A percentile compares a stretch with the other conserved stretches of the same genome.
These are phyloP conservation scores for Rachicladosporium sp. DNA, from an alignment of 2,329 filamentous ascomycete species.

Conservation along the genomic window DNA sequence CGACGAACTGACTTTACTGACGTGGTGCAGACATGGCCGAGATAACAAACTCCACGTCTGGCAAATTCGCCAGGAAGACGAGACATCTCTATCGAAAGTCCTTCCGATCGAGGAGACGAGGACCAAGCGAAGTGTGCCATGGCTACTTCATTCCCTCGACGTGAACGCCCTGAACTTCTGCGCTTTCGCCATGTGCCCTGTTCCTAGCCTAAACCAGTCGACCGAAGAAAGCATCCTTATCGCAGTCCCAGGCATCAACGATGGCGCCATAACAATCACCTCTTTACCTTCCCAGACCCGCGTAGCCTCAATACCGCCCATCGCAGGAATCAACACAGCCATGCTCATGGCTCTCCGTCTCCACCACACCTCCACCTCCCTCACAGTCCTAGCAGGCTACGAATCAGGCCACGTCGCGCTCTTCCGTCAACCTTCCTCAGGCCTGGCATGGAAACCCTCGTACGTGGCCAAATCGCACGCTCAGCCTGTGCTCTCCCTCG, in stretches of 20 bases:
- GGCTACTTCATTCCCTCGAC: slow-evolving; percentile 70
- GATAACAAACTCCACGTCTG: slow-evolving; percentile 81
- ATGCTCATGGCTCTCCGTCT: slow-evolving; percentile 74
- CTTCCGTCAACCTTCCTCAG: slow-evolving; percentile 31
- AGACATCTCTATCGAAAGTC: slow-evolving; percentile 50
- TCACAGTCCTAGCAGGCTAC: slow-evolving; percentile 64
- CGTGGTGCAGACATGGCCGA: slow-evolving; percentile 59
- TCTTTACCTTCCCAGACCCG: slow-evolving; percentile 63
- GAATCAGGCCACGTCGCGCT: slow-evolving; percentile 67
- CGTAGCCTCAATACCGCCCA: slow-evolving; percentile 45
- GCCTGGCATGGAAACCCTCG: slow-evolving; percentile 38
- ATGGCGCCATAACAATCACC: slow-evolving; percentile 63
- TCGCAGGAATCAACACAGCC: slow-evolving; percentile 43
- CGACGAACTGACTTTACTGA: slow-evolving; percentile 2
- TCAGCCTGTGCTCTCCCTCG: slow-evolving; percentile 66
- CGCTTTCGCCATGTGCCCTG: slow-evolving; percentile 53
- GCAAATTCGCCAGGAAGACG: slow-evolving; percentile 52
- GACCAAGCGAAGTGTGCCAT: slow-evolving; percentile 51
- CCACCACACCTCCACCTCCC: slow-evolving; percentile 26
- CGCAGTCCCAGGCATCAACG: slow-evolving; percentile 54
- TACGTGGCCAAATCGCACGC: slow-evolving; percentile 59
- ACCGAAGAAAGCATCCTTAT: slow-evolving; percentile 40
- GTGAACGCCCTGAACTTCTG: slow-evolving; percentile 97
- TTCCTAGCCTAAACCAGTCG: slow-evolving; percentile 1
- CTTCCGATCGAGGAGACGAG: slow-evolving; percentile 55